Conservation (phyloP, 768 basidiomycete genomes). For the Hypholoma sublateritium region DNA sequence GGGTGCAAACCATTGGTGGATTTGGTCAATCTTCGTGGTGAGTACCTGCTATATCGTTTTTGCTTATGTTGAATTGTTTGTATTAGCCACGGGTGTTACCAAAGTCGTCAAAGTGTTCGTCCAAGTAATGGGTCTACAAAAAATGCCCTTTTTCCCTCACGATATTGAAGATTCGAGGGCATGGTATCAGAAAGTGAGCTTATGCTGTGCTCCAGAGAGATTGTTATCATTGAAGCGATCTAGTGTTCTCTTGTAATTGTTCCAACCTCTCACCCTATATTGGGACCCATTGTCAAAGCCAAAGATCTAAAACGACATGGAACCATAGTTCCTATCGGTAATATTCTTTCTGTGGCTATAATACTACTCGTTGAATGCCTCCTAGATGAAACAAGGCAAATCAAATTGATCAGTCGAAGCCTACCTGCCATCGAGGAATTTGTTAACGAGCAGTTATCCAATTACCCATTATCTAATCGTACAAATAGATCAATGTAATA, state of each 20-base stretch:
- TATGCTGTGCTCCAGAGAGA: not conserved
- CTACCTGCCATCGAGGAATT: slow-evolving; percentile 64
- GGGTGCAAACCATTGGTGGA: slow-evolving; percentile 78
- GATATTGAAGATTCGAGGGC: slow-evolving; percentile 53
- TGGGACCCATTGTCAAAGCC: slow-evolving; percentile 36
- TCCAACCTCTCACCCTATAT: slow-evolving; percentile 59
- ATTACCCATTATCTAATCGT: slow-evolving; percentile 16
- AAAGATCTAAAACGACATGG: slow-evolving; percentile 64
- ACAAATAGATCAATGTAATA: slow-evolving; percentile 13
- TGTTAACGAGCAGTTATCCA: slow-evolving; percentile 35
- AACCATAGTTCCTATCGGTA: slow-evolving; percentile 62
- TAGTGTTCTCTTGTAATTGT: slow-evolving; percentile 76
- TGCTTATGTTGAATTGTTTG: not conserved
- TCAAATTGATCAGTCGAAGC: slow-evolving; percentile 68
- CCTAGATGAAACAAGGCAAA: slow-evolving; percentile 69
- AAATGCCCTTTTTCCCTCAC: slow-evolving; percentile 52
- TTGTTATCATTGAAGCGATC: not conserved
- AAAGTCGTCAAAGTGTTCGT: slow-evolving; percentile 68
- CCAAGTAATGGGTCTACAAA: slow-evolving; percentile 73
- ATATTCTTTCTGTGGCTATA: slow-evolving; percentile 11
- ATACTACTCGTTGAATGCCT: not conserved
- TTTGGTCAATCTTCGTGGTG: slow-evolving; percentile 72
- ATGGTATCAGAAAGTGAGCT: slow-evolving; percentile 74
- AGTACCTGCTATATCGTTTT: slow-evolving; percentile 15
- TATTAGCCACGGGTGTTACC: slow-evolving; percentile 28